Evolutionary conservation across 2,329 filamentous ascomycete species (phyloP), one percentile per base, ranked within the genome.

Genomic region (Nemania serpens): DNA sequence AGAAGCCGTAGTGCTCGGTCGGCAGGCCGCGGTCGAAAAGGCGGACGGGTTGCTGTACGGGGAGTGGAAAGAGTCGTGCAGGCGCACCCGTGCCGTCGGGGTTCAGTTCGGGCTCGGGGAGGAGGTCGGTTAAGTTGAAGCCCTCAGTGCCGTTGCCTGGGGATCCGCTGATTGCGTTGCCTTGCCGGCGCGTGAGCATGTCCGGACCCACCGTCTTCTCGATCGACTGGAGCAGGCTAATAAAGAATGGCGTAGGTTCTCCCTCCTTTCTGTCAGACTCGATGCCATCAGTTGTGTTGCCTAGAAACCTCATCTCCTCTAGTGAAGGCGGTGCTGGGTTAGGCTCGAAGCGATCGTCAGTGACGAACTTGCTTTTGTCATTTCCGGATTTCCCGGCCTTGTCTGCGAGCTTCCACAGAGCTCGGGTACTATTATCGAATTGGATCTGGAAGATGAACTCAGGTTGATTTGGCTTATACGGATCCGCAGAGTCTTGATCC

Each of bases 1-100:
- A 97, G 77, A 97, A 97, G 2, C 91, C 92, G 75, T 96, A 97
- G 76, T 97, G 92, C 74, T 98, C 94, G 0, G 88, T 89, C 1
- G 84, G 78, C 29, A 90, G 80, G 17, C 90, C 93, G 18, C 93
- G 90, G 74, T 98, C 91, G 74, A 88, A 98, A 1, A 98, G 84
- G 1, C 91, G 86, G 12, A 98, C 80, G 0, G 92, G 94, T 70
- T 98, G 95, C 61, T 89, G 85, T 0, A 81, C 77, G 0, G 90
- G 85, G 7, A 84, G 80, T 0, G 93, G 91, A 47, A 95, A 85
- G 64, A 97, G 79, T 10, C 84, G 84, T 2, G 91, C 91, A 0
- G 89, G 79, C 1, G 87, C 86, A 0, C 91, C 89, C 1, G 88
- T 89, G 46, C 91, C 91, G 70, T 96, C 88, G 0, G 82, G 68